A percentile compares a stretch with the other conserved stretches of the same genome.
phyloP scores from a whole-genome alignment of 208 protist genomes.

The Acanthamoeba royreba region DNA sequence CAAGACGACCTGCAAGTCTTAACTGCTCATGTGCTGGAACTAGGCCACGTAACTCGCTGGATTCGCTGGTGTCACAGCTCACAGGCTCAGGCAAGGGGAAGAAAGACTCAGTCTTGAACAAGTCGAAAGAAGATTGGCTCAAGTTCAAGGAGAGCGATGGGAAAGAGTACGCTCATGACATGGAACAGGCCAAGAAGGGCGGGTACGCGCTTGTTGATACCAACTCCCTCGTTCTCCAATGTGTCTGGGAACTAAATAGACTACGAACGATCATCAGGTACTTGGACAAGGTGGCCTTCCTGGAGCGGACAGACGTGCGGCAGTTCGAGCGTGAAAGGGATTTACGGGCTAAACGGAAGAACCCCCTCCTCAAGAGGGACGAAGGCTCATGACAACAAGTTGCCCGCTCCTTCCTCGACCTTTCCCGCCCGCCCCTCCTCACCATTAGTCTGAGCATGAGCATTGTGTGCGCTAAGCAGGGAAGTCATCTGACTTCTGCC shows the following conservation, averaged over 20 bases:
- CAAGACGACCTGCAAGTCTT: neutral
- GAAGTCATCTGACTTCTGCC: no score
- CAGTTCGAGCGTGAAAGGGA: conserved; percentile 25
- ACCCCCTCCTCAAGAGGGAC: neutral
- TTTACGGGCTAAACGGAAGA: neutral
- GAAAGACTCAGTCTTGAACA: conserved; percentile 1
- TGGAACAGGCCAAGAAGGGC: conserved; percentile 33
- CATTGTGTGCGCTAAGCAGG: no score
- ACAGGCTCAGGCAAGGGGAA: neutral
- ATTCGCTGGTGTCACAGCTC: neutral
- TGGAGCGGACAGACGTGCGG: neutral
- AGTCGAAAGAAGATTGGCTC: neutral
- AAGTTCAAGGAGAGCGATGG: conserved; percentile 38
- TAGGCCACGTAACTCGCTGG: neutral
- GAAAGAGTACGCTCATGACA: conserved; percentile 22
- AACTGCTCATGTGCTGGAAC: neutral
- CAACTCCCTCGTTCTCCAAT: neutral
- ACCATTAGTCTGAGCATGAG: no score
- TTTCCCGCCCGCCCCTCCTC: neutral
- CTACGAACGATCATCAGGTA: neutral
- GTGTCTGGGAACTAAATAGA: neutral
- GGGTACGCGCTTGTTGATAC: neutral
- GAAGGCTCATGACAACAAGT: no score
- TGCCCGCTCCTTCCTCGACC: no score
- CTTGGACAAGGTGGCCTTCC: neutral